A percentile compares a stretch with the other conserved stretches of the same genome.
Evolutionary conservation across 495 filamentous ascomycete species (phyloP).

Genomic region (Rhypophila decipiens): DNA sequence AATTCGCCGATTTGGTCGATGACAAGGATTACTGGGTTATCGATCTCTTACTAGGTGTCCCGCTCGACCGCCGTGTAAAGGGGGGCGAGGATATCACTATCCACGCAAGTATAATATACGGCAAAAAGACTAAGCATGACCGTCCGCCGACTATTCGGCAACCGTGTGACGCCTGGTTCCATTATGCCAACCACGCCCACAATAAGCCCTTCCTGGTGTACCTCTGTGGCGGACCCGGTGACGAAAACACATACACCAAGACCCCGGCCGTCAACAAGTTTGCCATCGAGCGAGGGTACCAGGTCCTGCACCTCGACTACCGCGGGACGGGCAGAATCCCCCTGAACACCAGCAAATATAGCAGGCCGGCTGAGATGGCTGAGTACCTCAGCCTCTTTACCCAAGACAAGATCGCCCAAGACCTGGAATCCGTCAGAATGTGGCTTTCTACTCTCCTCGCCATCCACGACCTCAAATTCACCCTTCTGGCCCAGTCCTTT

Average conservation of each 20-base stretch:
- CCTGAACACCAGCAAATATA: conserved; percentile 13
- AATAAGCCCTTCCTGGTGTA: conserved; percentile 32
- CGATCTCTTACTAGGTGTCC: conserved; percentile 11
- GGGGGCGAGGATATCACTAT: conserved; percentile 1
- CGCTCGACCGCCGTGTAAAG: conserved; percentile 10
- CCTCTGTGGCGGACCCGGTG: conserved; percentile 65
- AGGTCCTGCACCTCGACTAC: conserved; percentile 77
- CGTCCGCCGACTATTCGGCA: not conserved
- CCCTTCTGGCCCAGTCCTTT: conserved; percentile 76
- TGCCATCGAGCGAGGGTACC: conserved; percentile 68
- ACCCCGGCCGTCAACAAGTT: conserved; percentile 50
- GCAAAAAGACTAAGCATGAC: not conserved
- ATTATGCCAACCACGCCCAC: not conserved
- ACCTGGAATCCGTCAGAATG: conserved; percentile 77
- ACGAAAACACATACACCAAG: conserved; percentile 59
- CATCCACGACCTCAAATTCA: conserved; percentile 59
- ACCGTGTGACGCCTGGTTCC: not conserved
- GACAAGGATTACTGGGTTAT: not conserved
- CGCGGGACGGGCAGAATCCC: conserved; percentile 74
- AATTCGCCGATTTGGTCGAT: too few species aligned
- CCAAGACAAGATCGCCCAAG: conserved; percentile 79
- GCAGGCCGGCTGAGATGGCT: conserved; percentile 49
- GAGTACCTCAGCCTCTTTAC: conserved; percentile 73
- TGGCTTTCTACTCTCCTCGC: conserved; percentile 43
- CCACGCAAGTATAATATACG: conserved; percentile 15